Base-by-base conservation (phyloP, 148 eudicot species). In the Fagopyrum esculentum region DNA sequence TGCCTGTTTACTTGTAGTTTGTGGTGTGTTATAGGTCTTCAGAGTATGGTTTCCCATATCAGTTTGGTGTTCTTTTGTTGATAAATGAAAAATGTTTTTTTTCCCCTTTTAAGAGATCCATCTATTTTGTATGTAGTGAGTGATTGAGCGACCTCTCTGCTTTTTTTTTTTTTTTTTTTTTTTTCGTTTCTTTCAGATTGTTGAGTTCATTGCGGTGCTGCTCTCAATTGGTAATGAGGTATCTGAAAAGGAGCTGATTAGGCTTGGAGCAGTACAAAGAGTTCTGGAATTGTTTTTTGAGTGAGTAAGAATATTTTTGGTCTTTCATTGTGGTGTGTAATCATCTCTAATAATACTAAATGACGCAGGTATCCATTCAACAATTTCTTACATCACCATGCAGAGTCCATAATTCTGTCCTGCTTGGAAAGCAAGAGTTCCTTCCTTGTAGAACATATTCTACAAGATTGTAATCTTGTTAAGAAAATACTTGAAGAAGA, bases 351-450 rank as follows among this genome's bases (percentile, higher is more conserved):
- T 77, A 80, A 35, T 73, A 40, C 8, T 8, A 71, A 78, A 52
- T 72, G 73, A 10, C 82, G 70, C 73, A 95, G 99, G 90, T 95
- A 90, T 76, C 96, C 99, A 7, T 95, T 81, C 93, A 95, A 95
- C 78, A 95, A 92, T 77, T 95, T 92, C 81, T 81, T 95, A 81
- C 99, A 95, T 85, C 94, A 90, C 76, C 92, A 92, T 81, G 97
- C 88, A 45, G 96, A 90, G 79, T 87, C 61, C 72, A 89, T 95
- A 73, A 75, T 95, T 45, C 11, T 74, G 55, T 87, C 92, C 71
- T 92, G 97, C 90, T 80, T 95, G 73, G 99, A 89, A 82, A 89
- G 93, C 87, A 92, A 95, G 79, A 90, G 80, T 50, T 56, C 85
- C 74, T 69, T 82, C 43, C 88, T 95, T 80, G 81, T 88, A 76